Conservation (phyloP, 2,329 filamentous ascomycete genomes). For the Harringtonia lauricola region DNA sequence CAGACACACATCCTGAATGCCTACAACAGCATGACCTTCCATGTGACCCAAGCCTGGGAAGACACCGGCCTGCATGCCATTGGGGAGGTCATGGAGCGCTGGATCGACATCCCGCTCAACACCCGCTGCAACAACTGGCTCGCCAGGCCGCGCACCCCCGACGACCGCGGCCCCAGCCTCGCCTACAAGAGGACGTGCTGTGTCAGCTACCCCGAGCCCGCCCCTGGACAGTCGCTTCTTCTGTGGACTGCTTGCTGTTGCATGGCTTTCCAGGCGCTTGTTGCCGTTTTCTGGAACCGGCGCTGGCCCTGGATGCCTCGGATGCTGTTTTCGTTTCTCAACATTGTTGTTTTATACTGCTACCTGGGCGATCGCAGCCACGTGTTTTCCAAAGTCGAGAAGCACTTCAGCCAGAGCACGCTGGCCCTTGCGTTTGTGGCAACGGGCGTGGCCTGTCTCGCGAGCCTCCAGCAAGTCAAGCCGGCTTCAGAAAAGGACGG, state of each 20-base stretch:
- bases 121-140: conserved; percentile 39
- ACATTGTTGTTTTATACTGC: conserved; percentile 25
- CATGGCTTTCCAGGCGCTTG: neutral
- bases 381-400: conserved; percentile 39
- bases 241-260: neutral
- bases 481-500: neutral
- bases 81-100: conserved; percentile 30
- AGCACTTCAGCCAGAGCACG: conserved; percentile 17
- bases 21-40: conserved; percentile 35
- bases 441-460: neutral
- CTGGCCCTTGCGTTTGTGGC: conserved; percentile 16
- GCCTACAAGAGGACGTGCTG: conserved; percentile 42
- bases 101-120: conserved; percentile 43
- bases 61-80: conserved; percentile 37
- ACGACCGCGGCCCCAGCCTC: conserved; percentile 15
- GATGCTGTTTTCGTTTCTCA: neutral
- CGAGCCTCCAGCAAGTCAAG: neutral
- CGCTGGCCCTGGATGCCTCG: no score
- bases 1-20: conserved; percentile 35
- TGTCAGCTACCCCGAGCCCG: conserved; percentile 25
- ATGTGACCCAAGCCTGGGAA: conserved; percentile 23
- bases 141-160: conserved; percentile 14
- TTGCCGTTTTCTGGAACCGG: no score
- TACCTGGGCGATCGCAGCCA: conserved; percentile 43
- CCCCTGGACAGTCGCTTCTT: conserved; percentile 21